phyloP scores from a whole-genome alignment of 2,329 filamentous ascomycete species.

The Leptographium galeiforme region DNA sequence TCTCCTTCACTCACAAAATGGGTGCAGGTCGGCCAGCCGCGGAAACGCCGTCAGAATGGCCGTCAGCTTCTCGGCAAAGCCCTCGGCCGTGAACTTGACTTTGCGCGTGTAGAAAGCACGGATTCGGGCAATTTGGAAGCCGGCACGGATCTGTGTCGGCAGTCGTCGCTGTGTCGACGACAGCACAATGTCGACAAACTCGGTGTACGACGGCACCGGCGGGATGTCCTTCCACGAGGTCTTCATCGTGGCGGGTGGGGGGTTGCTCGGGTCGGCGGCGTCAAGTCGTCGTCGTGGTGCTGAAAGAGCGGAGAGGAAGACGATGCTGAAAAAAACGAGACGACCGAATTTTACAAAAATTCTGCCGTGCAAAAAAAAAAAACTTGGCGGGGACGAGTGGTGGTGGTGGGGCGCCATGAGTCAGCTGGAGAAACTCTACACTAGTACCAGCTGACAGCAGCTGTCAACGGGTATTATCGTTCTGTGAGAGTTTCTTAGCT shows the following conservation, averaged over 20 bases:
- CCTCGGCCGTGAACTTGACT: constrained; percentile 92
- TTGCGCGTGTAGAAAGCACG: constrained; percentile 90
- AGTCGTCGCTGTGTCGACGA: constrained; percentile 84
- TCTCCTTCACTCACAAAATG: constrained; percentile 60
- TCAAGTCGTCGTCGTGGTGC: background rate
- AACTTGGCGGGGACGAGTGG: constrained; percentile 2
- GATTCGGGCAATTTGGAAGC: constrained; percentile 93
- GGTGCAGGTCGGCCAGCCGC: constrained; percentile 83
- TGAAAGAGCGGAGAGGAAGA: background rate
- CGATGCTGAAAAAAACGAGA: background rate
- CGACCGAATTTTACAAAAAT: constrained; percentile 1
- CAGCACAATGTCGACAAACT: constrained; percentile 95
- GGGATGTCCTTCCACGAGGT: constrained; percentile 56
- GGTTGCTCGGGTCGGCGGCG: background rate
- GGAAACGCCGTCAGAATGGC: constrained; percentile 89
- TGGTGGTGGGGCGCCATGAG: background rate
- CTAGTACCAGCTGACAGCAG: background rate
- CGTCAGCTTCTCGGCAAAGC: constrained; percentile 73
- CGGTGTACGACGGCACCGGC: constrained; percentile 80
- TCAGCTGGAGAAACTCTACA: background rate
- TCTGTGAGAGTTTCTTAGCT: too few relatives aligned
- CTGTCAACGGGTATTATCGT: too few relatives aligned
- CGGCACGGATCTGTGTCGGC: constrained; percentile 78
- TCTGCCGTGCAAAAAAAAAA: constrained; percentile 4
- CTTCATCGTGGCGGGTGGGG: constrained; percentile 9